Conservation (phyloP, 1,284 basidiomycete genomes). For the Mycena sp. region DNA sequence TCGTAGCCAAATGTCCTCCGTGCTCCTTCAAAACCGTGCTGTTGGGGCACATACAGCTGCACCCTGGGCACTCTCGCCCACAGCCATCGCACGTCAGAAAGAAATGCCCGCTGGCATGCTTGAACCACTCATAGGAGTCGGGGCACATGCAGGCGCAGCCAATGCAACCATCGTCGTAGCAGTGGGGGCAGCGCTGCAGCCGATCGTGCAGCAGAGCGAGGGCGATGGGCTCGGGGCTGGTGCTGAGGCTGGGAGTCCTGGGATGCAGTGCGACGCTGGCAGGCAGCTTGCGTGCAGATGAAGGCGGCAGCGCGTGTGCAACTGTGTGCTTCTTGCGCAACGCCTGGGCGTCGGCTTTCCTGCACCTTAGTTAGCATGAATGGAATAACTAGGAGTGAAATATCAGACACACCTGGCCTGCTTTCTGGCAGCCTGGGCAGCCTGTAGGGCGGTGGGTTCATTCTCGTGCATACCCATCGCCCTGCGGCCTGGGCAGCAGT, state of each 20-base stretch:
- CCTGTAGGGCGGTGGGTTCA: too few relatives aligned
- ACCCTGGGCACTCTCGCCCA: background rate
- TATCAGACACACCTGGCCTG: background rate
- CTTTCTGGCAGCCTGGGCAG: background rate
- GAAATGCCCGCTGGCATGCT: background rate
- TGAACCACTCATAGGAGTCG: background rate
- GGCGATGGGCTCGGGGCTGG: background rate
- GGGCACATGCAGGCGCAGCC: constrained; percentile 2
- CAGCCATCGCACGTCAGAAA: background rate
- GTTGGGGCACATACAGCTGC: background rate
- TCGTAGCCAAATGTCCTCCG: background rate
- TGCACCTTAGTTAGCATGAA: background rate
- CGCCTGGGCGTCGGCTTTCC: background rate
- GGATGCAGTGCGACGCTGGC: background rate
- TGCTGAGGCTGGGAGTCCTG: background rate
- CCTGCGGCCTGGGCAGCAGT: background rate
- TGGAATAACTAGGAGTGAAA: too few relatives aligned
- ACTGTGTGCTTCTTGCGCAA: background rate
- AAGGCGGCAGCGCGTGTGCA: background rate
- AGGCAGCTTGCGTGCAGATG: background rate
- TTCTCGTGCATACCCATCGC: too few relatives aligned
- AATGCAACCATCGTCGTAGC: background rate
- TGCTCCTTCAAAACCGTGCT: background rate
- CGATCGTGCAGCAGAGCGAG: background rate
- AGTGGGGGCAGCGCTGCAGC: background rate